Conservation (phyloP, 106 monocot species). For the Dendrobium chrysotoxum region DNA sequence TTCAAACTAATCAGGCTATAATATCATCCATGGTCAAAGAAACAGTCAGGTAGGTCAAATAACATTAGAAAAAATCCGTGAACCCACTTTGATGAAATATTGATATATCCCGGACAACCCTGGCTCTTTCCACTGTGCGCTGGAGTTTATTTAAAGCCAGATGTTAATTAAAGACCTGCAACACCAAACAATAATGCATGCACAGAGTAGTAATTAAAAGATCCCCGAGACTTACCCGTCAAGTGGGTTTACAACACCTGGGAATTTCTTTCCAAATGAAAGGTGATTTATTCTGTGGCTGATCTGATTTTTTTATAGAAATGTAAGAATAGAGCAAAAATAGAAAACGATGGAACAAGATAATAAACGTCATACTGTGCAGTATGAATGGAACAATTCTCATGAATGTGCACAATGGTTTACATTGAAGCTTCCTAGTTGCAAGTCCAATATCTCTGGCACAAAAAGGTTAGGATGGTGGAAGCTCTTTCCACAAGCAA, state of each 20-base stretch:
- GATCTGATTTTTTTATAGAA: slow-evolving; percentile 42
- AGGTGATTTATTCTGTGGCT: slow-evolving; percentile 95
- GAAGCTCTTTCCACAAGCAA: slow-evolving; percentile 87
- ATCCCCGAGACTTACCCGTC: slow-evolving; percentile 7
- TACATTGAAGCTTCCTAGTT: slow-evolving; percentile 66
- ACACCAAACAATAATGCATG: background rate
- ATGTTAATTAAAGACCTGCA: background rate
- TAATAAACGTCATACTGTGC: background rate
- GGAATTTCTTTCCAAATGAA: slow-evolving; percentile 89
- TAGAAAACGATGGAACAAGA: background rate
- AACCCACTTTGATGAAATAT: slow-evolving; percentile 88
- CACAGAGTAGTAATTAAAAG: background rate
- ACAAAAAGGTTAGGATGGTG: slow-evolving; percentile 51
- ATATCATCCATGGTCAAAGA: background rate
- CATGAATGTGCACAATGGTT: background rate
- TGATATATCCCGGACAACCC: slow-evolving; percentile 69
- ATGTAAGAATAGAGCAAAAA: background rate
- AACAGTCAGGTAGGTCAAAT: background rate
- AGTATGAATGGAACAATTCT: background rate
- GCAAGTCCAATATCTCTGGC: slow-evolving; percentile 59
- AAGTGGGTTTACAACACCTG: slow-evolving; percentile 84
- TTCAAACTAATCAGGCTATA: background rate
- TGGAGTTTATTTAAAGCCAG: slow-evolving; percentile 24
- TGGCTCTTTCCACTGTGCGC: slow-evolving; percentile 66
- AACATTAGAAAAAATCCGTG: slow-evolving; percentile 1